Conservation (phyloP, 23 red algal species). For the Pyropia haitanensis region DNA sequence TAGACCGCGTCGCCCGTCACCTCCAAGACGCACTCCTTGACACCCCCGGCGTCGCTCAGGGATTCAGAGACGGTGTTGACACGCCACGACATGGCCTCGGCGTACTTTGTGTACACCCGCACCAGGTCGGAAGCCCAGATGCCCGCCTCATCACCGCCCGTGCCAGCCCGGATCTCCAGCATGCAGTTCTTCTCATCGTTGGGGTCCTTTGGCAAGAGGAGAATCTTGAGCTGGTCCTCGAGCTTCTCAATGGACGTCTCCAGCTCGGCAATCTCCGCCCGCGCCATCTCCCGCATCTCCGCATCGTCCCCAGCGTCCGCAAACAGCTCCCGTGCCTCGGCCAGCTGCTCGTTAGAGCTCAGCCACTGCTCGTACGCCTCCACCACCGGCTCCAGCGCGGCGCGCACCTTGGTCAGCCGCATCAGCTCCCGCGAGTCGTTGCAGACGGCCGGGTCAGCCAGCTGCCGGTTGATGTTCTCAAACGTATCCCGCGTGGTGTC, state of each 20-base stretch:
- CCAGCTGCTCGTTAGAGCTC: slow-evolving; percentile 16
- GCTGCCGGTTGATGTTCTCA: slow-evolving; percentile 59
- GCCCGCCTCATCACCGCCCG: slow-evolving; percentile 90
- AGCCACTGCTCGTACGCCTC: slow-evolving; percentile 76
- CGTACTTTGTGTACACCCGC: slow-evolving; percentile 77
- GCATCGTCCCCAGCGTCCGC: slow-evolving; percentile 61
- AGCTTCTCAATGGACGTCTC: slow-evolving; percentile 50
- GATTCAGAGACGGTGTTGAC: slow-evolving; percentile 51
- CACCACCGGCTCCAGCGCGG: slow-evolving; percentile 74
- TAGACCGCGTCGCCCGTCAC: slow-evolving; percentile 80
- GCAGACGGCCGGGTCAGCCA: slow-evolving; percentile 70
- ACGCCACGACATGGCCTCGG: slow-evolving; percentile 37
- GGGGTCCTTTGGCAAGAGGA: slow-evolving; percentile 89
- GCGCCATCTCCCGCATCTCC: slow-evolving; percentile 80
- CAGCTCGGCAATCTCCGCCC: slow-evolving; percentile 58
- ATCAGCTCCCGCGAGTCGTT: slow-evolving; percentile 64
- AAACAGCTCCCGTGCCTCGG: slow-evolving; percentile 58
- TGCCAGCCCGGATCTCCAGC: slow-evolving; percentile 92
- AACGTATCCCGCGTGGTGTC: slow-evolving; percentile 67
- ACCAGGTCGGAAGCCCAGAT: slow-evolving; percentile 96
- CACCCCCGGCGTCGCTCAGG: slow-evolving; percentile 60
- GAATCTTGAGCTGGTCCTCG: slow-evolving; percentile 51
- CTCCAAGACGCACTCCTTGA: slow-evolving; percentile 89
- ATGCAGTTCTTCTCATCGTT: slow-evolving; percentile 97
- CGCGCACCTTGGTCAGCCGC: slow-evolving; percentile 78